Evolutionary conservation across 2,329 filamentous ascomycete genomes (phyloP), one percentile per base, ranked within the genome.

Genomic region (Tolypocladium nubicola): DNA sequence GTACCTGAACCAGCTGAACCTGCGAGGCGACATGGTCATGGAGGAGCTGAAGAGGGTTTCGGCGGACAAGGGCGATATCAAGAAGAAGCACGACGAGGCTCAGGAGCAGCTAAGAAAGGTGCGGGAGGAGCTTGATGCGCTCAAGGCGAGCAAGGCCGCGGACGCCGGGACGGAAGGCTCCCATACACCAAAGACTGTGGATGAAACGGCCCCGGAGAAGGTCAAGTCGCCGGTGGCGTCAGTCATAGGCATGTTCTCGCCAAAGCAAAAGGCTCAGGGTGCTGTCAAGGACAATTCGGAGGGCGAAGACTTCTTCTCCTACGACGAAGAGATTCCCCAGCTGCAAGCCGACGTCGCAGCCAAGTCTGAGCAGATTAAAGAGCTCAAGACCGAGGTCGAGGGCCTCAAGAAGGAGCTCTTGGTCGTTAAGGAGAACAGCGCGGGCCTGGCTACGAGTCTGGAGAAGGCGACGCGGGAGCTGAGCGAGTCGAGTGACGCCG

Each of bases 1-100:
- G 71, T 99, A 97, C 67, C 79, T 99, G 35, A 90, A 87, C 64
- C 90, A 97, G 71, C 74, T 96, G 45, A 93, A 86, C 60, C 72
- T 92, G 56, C 93, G 95, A 67, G 86, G 87, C 47, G 90, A 96
- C 65, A 95, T 99, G 89, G 86, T 96, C 3, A 86, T 95, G 82
- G 88, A 96, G 52, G 94, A 99, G 72, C 78, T 97, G 57, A 97
- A 95, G 74, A 81, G 90, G 14, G 85, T 97, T 0, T 88, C 90
- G 0, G 81, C 82, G 4, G 92, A 97, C 67, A 87, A 88, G 59
- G 90, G 96, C 60, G 83, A 85, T 19, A 78, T 88, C 60, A 93
- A 90, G 70, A 88, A 87, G 72, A 90, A 89, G 69, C 75, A 85
- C 2, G 83, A 88, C n/a, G 83, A 86, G 53, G 77, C 81, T 0